Evolutionary conservation across 1,284 basidiomycete species (phyloP), one percentile per base, ranked within the genome.

Genomic region (Sporisorium sorghi): DNA sequence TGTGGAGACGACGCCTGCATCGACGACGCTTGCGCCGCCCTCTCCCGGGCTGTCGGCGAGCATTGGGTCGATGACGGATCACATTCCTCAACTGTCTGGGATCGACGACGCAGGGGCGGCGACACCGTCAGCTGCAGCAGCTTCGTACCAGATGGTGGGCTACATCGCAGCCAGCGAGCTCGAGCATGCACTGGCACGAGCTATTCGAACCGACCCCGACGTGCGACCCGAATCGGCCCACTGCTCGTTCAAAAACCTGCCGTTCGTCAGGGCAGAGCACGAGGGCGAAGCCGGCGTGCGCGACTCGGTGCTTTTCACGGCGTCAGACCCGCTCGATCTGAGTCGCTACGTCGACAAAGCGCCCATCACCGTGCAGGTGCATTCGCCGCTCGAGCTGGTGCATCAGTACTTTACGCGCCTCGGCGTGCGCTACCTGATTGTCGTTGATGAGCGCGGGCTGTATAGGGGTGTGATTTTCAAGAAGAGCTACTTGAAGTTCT

Each of bases 401-500:
- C 94, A 97, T 79, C 92, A 94, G 83, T 75, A 76, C 56, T 81
- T 81, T 42, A 73, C 73, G 21, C 55, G 70, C 5, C 53, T 81
- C n/a, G 79, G 79, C 15, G 76, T 81, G 14, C 51, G 76, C 10
- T 80, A 79, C 44, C 54, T 81, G 26, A 88, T 97, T 24, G 90
- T 97, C 6, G 91, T 89, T 2, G 93, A 97, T 83, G 86, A 89
- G 2, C 89, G 92, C 58, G 94, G 95, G 2, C 86, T 90, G 55
- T 97, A 94, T 81, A 90, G 91, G 79, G 95, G 95, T 7, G 87
- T 95, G 11, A 91, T 98, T 64, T 92, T 94, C 85, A 97, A 97
- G 88, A 95, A 95, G 86, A 89, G 89, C 19, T 74, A 74, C 17
- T 44, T 74, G 35, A 74, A 74, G 46, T 74, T 74, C 30, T 62